Evolutionary conservation across 192 early-diverging fungal species (phyloP).

Genomic region (Coemansia brasiliensis): DNA sequence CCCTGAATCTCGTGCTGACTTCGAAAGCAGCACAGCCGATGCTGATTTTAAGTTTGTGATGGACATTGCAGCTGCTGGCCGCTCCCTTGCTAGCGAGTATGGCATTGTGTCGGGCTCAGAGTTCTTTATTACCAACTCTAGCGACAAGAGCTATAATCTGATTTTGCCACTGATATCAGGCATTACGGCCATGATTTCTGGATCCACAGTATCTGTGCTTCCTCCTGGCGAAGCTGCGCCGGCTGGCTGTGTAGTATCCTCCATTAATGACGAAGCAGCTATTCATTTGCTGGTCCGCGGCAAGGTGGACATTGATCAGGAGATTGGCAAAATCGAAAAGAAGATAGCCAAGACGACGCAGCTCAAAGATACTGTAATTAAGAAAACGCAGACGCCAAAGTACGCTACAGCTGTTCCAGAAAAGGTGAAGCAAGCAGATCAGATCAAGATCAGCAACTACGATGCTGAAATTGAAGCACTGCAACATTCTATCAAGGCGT

Average conservation of each 20-base stretch:
- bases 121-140: conserved; percentile 64
- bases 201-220: conserved; percentile 67
- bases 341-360: conserved; percentile 70
- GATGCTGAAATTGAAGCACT: conserved; percentile 78
- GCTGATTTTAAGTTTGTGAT: conserved; percentile 78
- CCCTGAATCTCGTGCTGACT: conserved; percentile 48
- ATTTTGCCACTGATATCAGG: conserved; percentile 61
- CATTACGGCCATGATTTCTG: conserved; percentile 74
- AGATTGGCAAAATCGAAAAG: conserved; percentile 77
- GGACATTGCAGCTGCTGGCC: conserved; percentile 71
- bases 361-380: conserved; percentile 58
- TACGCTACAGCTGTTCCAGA: conserved; percentile 71
- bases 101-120: conserved; percentile 57
- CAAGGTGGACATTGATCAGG: conserved; percentile 77
- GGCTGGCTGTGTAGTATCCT: conserved; percentile 74
- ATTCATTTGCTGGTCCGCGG: conserved; percentile 80
- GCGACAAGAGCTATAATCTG: conserved; percentile 43
- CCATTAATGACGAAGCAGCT: conserved; percentile 68
- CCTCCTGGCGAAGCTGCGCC: conserved; percentile 60
- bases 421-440: conserved; percentile 72
- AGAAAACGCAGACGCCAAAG: conserved; percentile 66
- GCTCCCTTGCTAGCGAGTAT: conserved; percentile 78
- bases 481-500: conserved; percentile 64
- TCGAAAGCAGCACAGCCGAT: conserved; percentile 68
- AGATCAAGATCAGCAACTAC: conserved; percentile 67